These are phyloP conservation scores for Dactylellina drechsleri DNA, from an alignment of 2,329 filamentous ascomycete species.

Conservation along the genomic window DNA sequence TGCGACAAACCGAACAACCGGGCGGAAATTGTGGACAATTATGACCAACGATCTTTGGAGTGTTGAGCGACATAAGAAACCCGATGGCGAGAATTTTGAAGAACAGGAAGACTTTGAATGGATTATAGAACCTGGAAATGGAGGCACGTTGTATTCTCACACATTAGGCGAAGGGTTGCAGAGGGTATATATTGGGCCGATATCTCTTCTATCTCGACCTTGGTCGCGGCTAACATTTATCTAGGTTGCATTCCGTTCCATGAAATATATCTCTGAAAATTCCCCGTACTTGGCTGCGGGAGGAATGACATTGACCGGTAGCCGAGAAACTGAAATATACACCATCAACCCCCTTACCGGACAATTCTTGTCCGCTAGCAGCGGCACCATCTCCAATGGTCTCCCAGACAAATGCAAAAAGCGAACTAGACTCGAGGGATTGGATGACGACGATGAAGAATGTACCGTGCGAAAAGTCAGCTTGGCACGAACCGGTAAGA, in stretches of 20 bases:
- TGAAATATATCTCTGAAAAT: constrained; percentile 38
- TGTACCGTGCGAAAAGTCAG: constrained; percentile 42
- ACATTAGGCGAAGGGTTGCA: constrained; percentile 24
- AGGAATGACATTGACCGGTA: constrained; percentile 39
- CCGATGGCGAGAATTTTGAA: background rate
- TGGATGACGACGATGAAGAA: constrained; percentile 49
- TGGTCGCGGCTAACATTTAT: constrained; percentile 4
- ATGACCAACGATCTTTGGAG: constrained; percentile 34
- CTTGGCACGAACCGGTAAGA: constrained; percentile 39
- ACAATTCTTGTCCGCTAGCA: constrained; percentile 31
- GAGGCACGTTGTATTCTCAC: constrained; percentile 40
- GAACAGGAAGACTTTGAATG: constrained; percentile 43
- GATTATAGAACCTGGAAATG: constrained; percentile 52
- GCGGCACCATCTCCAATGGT: constrained; percentile 30
- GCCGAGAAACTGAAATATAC: constrained; percentile 43
- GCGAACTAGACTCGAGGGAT: constrained; percentile 38
- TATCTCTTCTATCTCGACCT: background rate
- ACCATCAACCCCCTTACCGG: constrained; percentile 47
- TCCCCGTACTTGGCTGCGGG: constrained; percentile 35
- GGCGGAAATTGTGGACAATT: constrained; percentile 27
- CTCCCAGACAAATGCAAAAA: constrained; percentile 49
- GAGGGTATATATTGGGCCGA: constrained; percentile 14
- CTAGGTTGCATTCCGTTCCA: constrained; percentile 40
- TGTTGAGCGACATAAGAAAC: constrained; percentile 27
- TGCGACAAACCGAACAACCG: constrained; percentile 26